phyloP scores from a whole-genome alignment of 306 rosid genomes.

The Lathyrus oleraceus region DNA sequence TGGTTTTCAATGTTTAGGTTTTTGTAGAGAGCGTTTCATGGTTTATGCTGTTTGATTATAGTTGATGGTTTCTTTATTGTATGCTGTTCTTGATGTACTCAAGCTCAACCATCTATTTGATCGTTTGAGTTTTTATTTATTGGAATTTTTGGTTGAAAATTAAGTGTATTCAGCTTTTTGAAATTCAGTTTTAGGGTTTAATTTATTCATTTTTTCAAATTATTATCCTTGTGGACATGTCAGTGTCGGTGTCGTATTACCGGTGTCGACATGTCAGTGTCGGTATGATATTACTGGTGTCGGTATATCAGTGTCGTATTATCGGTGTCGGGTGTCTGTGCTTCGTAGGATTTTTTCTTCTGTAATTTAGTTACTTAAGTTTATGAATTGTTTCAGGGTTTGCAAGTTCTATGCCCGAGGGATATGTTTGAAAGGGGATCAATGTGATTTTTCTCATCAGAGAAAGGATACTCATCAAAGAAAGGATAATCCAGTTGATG shows the following conservation, averaged over 20 bases:
- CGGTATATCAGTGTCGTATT: too few relatives aligned
- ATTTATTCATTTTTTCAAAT: too few relatives aligned
- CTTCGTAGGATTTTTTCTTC: not conserved
- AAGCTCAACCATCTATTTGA: too few relatives aligned
- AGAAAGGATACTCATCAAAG: conserved; percentile 66
- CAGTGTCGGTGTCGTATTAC: too few relatives aligned
- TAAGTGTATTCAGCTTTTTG: not conserved
- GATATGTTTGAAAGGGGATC: conserved; percentile 82
- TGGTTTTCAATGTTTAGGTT: not conserved
- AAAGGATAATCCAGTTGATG: conserved; percentile 63
- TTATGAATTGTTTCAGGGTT: conserved; percentile 31
- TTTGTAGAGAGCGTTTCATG: not conserved
- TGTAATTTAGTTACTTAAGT: conserved; percentile 9
- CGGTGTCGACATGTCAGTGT: too few relatives aligned
- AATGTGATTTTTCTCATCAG: conserved; percentile 79
- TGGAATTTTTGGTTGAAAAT: not conserved
- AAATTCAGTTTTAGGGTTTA: not conserved
- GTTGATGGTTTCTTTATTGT: not conserved
- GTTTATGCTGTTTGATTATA: not conserved
- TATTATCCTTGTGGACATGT: too few relatives aligned
- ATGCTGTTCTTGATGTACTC: too few relatives aligned
- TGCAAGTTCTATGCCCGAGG: conserved; percentile 94
- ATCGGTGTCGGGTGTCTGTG: too few relatives aligned
- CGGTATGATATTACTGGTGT: too few relatives aligned
- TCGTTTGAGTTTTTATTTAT: not conserved